Conservation (phyloP, 257 asterid species). For the Apocynum venetum region DNA sequence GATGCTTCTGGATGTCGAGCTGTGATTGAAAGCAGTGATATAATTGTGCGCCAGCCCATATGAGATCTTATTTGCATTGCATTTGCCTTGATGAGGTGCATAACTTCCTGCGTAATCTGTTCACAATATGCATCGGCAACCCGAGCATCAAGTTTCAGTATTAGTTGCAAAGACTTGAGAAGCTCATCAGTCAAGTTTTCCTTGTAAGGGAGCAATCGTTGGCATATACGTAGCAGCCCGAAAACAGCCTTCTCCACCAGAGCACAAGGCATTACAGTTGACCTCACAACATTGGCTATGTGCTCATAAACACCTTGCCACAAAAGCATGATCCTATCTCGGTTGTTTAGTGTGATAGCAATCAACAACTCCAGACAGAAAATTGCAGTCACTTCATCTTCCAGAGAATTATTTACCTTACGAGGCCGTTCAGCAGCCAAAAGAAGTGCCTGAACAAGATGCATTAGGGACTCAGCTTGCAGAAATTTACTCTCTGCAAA, state of each 20-base stretch:
- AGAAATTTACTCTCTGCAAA: slow-evolving; percentile 90
- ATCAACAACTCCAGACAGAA: slow-evolving; percentile 84
- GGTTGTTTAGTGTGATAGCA: slow-evolving; percentile 67
- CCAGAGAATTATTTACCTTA: slow-evolving; percentile 48
- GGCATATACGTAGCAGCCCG: slow-evolving; percentile 90
- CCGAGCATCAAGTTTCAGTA: slow-evolving; percentile 89
- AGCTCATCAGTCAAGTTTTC: slow-evolving; percentile 89
- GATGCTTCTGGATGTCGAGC: slow-evolving; percentile 98
- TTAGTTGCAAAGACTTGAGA: slow-evolving; percentile 77
- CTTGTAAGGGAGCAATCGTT: slow-evolving; percentile 87
- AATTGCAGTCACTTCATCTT: slow-evolving; percentile 69
- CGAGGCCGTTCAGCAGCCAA: slow-evolving; percentile 55
- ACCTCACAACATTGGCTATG: slow-evolving; percentile 72
- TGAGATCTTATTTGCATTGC: slow-evolving; percentile 88
- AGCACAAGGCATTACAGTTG: slow-evolving; percentile 77
- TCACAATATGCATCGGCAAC: slow-evolving; percentile 95
- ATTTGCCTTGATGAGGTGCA: slow-evolving; percentile 84
- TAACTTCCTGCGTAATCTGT: slow-evolving; percentile 85
- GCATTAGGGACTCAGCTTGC: slow-evolving; percentile 74
- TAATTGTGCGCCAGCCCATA: slow-evolving; percentile 84
- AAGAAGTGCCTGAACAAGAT: slow-evolving; percentile 81
- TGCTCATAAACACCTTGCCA: slow-evolving; percentile 87
- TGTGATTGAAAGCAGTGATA: slow-evolving; percentile 78
- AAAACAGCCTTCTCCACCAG: slow-evolving; percentile 94
- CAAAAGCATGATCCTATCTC: slow-evolving; percentile 85